Base-by-base conservation (phyloP, 176 grass and related monocot species). In the Cymbopogon citratus region DNA sequence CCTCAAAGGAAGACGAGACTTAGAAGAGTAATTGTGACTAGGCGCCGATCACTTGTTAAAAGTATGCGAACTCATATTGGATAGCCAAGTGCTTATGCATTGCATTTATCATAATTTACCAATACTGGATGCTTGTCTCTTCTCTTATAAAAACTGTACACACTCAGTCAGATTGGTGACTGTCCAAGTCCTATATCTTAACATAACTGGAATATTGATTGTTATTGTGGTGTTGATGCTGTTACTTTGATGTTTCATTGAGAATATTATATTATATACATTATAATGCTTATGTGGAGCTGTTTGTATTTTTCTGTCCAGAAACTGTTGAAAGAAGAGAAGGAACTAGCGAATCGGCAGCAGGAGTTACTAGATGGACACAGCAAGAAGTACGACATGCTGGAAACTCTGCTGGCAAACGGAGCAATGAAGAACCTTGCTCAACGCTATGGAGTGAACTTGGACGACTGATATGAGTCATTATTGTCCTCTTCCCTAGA, bases 241-340 rank as follows among this genome's bases (percentile, higher is more conserved):
- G 33, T 80, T 80, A 36, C 35, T 43, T 63, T 44, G 21, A 54
- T 39, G 12, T 63, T 62, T 3, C 6, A 9, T 69, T 64, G 52
- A 65, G 69, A 73, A 59, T 59, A 24, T 24, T 59, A n/a, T 54
- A 26, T 71, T 10, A 63, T 36, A 15, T 19, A 33, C n/a, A 71
- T 72, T 44, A 19, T 10, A 69, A 5, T 25, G 16, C 41, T 19
- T 78, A 69, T 49, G 18, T 45, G 69, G 27, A 31, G 24, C 36
- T 74, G 29, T 78, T 78, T 19, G 74, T 15, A 3, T 71, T 19
- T 49, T 28, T 12, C 6, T 3, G 3, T 69, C 43, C 66, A 94
- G 89, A 86, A 46, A 86, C 78, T 83, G 33, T 68, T 91, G 64
- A 78, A 91, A 46, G 92, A 87, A 66, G 89, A 94, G 78, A 74